Conservation (phyloP, 2,329 filamentous ascomycete species). For the Aspergillus uvarum region DNA sequence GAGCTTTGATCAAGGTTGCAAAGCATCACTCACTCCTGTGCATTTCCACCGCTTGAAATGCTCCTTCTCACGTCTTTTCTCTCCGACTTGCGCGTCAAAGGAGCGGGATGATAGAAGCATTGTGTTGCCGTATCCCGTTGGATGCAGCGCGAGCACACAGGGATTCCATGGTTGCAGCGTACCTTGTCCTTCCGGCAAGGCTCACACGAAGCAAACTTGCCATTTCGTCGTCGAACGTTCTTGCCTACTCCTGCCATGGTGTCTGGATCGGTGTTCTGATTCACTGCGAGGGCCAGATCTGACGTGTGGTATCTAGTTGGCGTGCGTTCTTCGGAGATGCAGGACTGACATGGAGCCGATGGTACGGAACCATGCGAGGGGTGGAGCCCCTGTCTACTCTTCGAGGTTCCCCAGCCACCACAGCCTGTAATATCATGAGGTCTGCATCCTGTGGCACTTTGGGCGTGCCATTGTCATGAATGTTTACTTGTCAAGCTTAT, state of each 20-base stretch:
- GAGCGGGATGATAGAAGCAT: conserved; percentile 37
- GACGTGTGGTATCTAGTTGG: background rate
- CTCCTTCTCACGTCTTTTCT: background rate
- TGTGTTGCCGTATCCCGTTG: conserved; percentile 19
- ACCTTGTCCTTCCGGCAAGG: conserved; percentile 35
- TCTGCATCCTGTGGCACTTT: too few species aligned
- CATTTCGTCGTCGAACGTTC: conserved; percentile 30
- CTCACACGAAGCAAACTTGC: conserved; percentile 34
- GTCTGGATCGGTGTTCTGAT: background rate
- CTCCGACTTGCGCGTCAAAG: conserved; percentile 23
- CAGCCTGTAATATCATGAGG: too few species aligned
- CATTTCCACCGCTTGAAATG: background rate
- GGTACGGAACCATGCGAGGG: too few species aligned
- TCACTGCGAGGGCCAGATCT: background rate
- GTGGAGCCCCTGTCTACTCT: too few species aligned
- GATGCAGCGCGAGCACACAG: conserved; percentile 30
- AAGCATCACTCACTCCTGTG: background rate
- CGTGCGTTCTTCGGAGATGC: background rate
- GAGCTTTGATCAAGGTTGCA: too few species aligned
- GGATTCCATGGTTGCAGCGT: conserved; percentile 31
- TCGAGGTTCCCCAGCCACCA: too few species aligned
- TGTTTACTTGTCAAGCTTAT: background rate
- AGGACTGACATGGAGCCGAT: too few species aligned
- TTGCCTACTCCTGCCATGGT: background rate
- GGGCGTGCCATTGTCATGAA: background rate